Evolutionary conservation across 176 grass and related monocot genomes (phyloP).

Genomic region (Oryza longistaminata): DNA sequence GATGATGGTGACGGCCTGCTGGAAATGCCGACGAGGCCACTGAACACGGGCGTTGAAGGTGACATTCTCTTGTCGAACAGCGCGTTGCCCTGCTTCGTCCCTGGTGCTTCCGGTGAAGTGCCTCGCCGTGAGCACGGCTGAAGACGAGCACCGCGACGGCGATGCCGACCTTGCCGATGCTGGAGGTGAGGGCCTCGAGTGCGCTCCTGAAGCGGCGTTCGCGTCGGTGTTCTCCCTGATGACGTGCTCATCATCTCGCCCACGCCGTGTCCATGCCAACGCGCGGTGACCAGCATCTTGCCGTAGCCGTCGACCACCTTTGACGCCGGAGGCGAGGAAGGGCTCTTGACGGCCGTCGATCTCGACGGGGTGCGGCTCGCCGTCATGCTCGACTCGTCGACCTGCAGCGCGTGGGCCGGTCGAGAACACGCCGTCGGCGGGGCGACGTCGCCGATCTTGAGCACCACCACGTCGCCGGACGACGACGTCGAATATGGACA

Average conservation of each 20-base stretch:
- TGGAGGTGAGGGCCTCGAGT: constrained; percentile 62
- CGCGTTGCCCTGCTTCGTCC: constrained; percentile 46
- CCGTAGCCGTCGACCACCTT: constrained; percentile 76
- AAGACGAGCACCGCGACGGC: constrained; percentile 63
- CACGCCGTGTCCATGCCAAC: constrained; percentile 70
- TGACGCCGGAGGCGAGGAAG: constrained; percentile 76
- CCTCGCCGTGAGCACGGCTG: constrained; percentile 54
- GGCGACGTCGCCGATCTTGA: constrained; percentile 67
- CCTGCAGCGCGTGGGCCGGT: constrained; percentile 56
- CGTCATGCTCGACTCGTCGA: constrained; percentile 93
- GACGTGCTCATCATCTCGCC: constrained; percentile 89
- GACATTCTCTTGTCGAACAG: constrained; percentile 50
- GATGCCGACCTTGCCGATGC: constrained; percentile 82
- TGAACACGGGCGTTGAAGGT: constrained; percentile 49
- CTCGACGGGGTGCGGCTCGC: constrained; percentile 64
- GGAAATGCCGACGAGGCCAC: constrained; percentile 65
- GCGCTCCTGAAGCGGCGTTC: constrained; percentile 78
- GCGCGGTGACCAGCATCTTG: constrained; percentile 68
- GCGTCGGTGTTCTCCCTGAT: constrained; percentile 49
- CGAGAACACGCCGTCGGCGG: constrained; percentile 61
- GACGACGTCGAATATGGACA: constrained; percentile 59
- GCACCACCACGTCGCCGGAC: constrained; percentile 66
- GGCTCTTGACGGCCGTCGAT: constrained; percentile 38
- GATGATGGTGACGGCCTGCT: constrained; percentile 85
- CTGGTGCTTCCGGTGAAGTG: constrained; percentile 76